A percentile compares a stretch with the other conserved stretches of the same genome.
These are phyloP conservation scores for Trypanosoma avium DNA, from an alignment of 208 protist species.

Conservation along the genomic window DNA sequence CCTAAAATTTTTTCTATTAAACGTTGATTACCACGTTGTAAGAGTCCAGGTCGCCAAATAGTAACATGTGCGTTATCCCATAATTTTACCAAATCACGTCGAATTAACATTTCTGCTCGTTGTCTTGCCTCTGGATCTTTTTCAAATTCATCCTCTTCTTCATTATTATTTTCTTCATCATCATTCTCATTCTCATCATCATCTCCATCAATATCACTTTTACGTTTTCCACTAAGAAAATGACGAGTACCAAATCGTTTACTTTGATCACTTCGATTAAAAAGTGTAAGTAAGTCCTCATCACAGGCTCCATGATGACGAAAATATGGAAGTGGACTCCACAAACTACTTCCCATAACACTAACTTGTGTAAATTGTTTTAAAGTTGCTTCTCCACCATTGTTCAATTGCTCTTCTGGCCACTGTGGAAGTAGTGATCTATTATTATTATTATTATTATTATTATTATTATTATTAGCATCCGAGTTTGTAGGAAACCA, in stretches of 20 bases:
- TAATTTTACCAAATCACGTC: slow-evolving; percentile 53
- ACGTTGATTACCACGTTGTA: slow-evolving; percentile 28
- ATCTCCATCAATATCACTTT: neutral
- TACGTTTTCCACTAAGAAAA: neutral
- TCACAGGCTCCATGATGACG: slow-evolving; percentile 45
- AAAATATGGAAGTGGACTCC: slow-evolving; percentile 52
- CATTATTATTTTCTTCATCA: neutral
- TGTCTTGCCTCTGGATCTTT: slow-evolving; percentile 23
- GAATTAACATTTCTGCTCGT: slow-evolving; percentile 51
- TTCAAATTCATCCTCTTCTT: neutral
- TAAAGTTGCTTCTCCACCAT: slow-evolving; percentile 39
- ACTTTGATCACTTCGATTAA: slow-evolving; percentile 25
- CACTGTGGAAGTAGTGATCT: neutral
- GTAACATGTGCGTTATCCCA: slow-evolving; percentile 55
- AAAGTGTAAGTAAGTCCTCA: slow-evolving; percentile 42
- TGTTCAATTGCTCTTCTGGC: slow-evolving; percentile 26
- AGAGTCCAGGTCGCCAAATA: slow-evolving; percentile 57
- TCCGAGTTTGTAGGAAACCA: slow-evolving; percentile 6
- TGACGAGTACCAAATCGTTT: neutral
- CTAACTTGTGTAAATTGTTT: slow-evolving; percentile 58
- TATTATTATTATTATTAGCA: neutral
- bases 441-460: slow-evolving; percentile 1
- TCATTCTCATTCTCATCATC: neutral
- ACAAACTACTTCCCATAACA: slow-evolving; percentile 37
- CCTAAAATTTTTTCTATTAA: slow-evolving; percentile 34